Percentiles rank a stretch among this genome's conserved stretches.
phyloP scores from a whole-genome alignment of 2,329 filamentous ascomycete species.

The Volutella citrinella region DNA sequence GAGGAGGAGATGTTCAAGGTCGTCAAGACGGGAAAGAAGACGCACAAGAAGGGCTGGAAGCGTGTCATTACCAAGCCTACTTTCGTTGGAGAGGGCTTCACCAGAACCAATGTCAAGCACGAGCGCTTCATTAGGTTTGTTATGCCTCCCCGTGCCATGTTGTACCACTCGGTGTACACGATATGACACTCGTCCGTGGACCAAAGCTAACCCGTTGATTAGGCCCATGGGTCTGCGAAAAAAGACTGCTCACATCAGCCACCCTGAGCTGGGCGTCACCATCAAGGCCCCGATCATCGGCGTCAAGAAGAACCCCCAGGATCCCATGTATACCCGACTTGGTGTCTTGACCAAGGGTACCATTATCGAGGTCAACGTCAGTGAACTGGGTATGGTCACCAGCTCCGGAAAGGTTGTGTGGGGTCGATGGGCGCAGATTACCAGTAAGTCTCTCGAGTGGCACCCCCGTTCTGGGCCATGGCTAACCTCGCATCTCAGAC shows the following conservation, averaged over 20 bases:
- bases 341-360: constrained; percentile 85
- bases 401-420: constrained; percentile 90
- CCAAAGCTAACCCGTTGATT: no score
- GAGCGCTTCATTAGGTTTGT: constrained; percentile 58
- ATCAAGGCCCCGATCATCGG: constrained; percentile 79
- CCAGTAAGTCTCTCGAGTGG: no score
- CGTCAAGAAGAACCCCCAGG: constrained; percentile 69
- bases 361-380: constrained; percentile 85
- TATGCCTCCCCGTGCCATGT: no score
- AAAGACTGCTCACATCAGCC: constrained; percentile 55
- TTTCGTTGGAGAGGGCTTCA: constrained; percentile 91
- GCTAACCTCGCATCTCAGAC: no score
- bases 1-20: constrained; percentile 99
- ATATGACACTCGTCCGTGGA: no score
- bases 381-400: constrained; percentile 86
- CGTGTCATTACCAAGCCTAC: constrained; percentile 58
- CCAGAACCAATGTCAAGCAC: constrained; percentile 78
- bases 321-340: constrained; percentile 87
- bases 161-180: no score
- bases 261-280: constrained; percentile 80
- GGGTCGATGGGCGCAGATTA: constrained; percentile 68
- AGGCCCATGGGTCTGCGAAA: constrained; percentile 49
- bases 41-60: constrained; percentile 78
- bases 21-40: constrained; percentile 94
- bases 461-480: no score